Conservation (phyloP, 2,329 filamentous ascomycete species). For the Thelonectria olida region DNA sequence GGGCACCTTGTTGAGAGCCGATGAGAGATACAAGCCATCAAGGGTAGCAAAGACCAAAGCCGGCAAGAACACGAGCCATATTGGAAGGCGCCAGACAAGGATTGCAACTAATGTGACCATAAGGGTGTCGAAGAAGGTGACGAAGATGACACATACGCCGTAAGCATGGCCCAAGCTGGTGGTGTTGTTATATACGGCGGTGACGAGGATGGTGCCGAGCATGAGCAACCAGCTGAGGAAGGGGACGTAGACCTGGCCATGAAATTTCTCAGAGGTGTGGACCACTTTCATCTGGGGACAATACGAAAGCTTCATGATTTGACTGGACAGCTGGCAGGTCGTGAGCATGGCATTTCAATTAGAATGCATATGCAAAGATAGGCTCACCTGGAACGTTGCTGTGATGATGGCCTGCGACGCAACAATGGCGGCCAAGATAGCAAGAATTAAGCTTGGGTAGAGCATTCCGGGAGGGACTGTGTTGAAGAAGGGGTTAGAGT, state of each 20-base stretch:
- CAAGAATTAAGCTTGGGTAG: constrained; percentile 72
- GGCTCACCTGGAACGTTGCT: constrained; percentile 67
- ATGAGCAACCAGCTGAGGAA: constrained; percentile 79
- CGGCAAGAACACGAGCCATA: constrained; percentile 64
- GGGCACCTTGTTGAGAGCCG: constrained; percentile 75
- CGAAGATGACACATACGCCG: constrained; percentile 79
- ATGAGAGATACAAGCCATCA: constrained; percentile 74
- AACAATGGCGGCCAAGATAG: constrained; percentile 75
- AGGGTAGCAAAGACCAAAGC: constrained; percentile 69
- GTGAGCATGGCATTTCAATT: not conserved
- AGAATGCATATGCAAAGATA: not conserved
- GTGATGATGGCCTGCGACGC: constrained; percentile 82
- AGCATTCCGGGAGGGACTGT: constrained; percentile 72
- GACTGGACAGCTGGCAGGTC: constrained; percentile 52
- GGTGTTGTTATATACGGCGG: constrained; percentile 75
- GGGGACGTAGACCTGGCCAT: constrained; percentile 79
- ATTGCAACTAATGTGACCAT: constrained; percentile 76
- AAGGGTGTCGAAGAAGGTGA: constrained; percentile 78
- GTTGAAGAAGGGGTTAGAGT: constrained; percentile 75
- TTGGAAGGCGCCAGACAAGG: constrained; percentile 72
- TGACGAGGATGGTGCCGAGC: constrained; percentile 76
- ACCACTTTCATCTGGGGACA: constrained; percentile 78
- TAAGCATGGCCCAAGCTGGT: constrained; percentile 76
- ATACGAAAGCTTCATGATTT: constrained; percentile 74
- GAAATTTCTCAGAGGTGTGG: constrained; percentile 73